Percentiles rank a stretch among this genome's conserved stretches.
Conservation (phyloP, 805 yeast species). For the Huiozyma sinensis region DNA sequence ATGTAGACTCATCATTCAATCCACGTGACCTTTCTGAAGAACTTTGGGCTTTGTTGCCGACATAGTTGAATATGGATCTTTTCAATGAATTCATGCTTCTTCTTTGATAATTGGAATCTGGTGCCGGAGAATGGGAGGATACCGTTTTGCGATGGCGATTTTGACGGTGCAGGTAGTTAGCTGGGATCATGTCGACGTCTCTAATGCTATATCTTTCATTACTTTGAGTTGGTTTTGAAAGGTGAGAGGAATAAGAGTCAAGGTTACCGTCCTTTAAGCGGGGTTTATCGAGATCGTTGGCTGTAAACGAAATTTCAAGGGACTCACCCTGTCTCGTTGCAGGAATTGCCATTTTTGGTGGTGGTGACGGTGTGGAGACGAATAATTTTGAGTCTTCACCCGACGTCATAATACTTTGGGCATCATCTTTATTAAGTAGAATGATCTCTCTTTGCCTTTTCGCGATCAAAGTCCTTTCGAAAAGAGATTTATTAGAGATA, state of each 20-base stretch:
- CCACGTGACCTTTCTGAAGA: not conserved
- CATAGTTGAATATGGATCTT: conserved; percentile 21
- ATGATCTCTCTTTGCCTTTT: conserved; percentile 13
- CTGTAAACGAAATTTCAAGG: conserved; percentile 44
- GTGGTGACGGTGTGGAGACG: conserved; percentile 38
- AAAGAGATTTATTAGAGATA: not conserved
- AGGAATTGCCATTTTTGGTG: conserved; percentile 72
- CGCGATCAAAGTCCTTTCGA: not conserved
- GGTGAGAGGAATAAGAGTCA: not conserved
- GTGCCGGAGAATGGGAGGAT: not conserved
- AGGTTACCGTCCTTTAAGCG: not conserved
- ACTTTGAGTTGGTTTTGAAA: not conserved
- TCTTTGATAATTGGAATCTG: conserved; percentile 1
- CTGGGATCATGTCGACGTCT: conserved; percentile 18
- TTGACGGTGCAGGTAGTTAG: conserved; percentile 5
- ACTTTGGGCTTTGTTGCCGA: not conserved
- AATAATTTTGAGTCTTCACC: conserved; percentile 28
- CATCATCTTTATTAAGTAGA: conserved; percentile 25
- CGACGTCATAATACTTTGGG: conserved; percentile 25
- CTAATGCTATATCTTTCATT: conserved; percentile 20
- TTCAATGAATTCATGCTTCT: conserved; percentile 11
- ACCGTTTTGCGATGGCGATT: not conserved
- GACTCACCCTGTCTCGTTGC: conserved; percentile 73
- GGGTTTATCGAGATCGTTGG: not conserved
- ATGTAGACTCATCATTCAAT: not conserved